Percentiles rank a stretch among this genome's conserved stretches.
phyloP scores from a whole-genome alignment of 139 green algal species.

The Haematococcus lacustris region DNA sequence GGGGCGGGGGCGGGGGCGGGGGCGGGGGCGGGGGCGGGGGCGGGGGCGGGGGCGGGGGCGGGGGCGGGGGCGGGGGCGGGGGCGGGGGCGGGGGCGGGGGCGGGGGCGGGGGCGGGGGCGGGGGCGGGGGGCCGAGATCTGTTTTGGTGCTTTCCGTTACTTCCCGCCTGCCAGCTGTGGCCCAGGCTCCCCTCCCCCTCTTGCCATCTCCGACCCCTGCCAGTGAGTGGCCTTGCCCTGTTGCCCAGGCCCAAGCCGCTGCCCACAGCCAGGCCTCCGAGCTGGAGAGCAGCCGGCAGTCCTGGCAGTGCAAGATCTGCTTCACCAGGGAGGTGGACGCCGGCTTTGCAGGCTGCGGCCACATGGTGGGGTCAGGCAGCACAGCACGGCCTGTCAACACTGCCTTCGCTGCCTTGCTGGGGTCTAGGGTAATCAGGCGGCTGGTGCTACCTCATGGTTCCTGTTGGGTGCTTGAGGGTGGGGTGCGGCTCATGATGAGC shows the following conservation, averaged over 20 bases:
- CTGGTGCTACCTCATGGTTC: background rate
- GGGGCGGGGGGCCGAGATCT: too few species aligned
- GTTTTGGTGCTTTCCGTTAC: too few species aligned
- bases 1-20: too few species aligned
- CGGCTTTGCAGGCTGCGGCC: slow-evolving; percentile 49
- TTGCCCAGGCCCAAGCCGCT: background rate
- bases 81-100: too few species aligned
- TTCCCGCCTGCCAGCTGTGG: too few species aligned
- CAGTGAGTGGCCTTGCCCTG: background rate
- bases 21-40: background rate
- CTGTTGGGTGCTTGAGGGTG: background rate
- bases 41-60: background rate
- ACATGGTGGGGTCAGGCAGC: slow-evolving; percentile 38
- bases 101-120: too few species aligned
- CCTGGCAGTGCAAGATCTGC: slow-evolving; percentile 58
- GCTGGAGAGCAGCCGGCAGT: slow-evolving; percentile 15
- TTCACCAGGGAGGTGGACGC: slow-evolving; percentile 40
- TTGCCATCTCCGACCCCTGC: background rate
- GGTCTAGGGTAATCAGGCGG: background rate
- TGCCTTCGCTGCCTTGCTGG: background rate
- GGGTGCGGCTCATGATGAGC: background rate
- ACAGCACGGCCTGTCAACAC: background rate
- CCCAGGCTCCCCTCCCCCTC: too few species aligned
- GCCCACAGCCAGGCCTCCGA: slow-evolving; percentile 9
- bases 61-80: too few species aligned